phyloP scores from a whole-genome alignment of 2,329 filamentous ascomycete species.

The Coniella lustricola region DNA sequence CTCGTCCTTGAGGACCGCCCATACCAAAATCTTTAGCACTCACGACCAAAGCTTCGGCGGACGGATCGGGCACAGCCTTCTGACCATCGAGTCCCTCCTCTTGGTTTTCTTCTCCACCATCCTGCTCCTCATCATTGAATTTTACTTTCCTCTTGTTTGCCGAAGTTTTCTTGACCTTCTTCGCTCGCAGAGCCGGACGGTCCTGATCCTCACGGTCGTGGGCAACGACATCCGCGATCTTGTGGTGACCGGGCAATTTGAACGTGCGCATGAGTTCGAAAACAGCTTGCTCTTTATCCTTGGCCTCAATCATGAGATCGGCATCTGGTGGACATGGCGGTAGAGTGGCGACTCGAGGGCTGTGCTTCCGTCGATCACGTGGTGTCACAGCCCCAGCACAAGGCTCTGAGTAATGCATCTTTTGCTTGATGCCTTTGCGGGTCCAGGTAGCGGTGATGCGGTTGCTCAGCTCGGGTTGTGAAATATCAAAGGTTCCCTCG shows the following conservation, averaged over 20 bases:
- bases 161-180: constrained; percentile 35
- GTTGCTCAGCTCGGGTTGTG: constrained; percentile 53
- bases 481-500: constrained; percentile 80
- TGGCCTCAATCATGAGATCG: constrained; percentile 99
- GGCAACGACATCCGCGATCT: constrained; percentile 70
- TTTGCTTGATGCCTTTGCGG: constrained; percentile 77
- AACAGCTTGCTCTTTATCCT: constrained; percentile 95
- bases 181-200: constrained; percentile 39
- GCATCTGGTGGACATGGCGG: constrained; percentile 77
- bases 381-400: constrained; percentile 68
- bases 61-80: neutral
- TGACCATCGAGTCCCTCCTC: constrained; percentile 34
- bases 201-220: constrained; percentile 73
- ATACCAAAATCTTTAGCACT: constrained; percentile 68
- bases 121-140: constrained; percentile 20
- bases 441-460: constrained; percentile 80
- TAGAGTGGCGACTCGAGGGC: constrained; percentile 66
- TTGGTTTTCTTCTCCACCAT: constrained; percentile 22
- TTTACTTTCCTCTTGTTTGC: constrained; percentile 28
- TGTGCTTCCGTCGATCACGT: constrained; percentile 77
- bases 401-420: constrained; percentile 95
- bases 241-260: constrained; percentile 72
- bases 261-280: constrained; percentile 90
- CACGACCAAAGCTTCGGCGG: constrained; percentile 27
- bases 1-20: constrained; percentile 74